Base-by-base conservation (phyloP, 164 flowering plant species). In the Tinospora cordifolia region DNA sequence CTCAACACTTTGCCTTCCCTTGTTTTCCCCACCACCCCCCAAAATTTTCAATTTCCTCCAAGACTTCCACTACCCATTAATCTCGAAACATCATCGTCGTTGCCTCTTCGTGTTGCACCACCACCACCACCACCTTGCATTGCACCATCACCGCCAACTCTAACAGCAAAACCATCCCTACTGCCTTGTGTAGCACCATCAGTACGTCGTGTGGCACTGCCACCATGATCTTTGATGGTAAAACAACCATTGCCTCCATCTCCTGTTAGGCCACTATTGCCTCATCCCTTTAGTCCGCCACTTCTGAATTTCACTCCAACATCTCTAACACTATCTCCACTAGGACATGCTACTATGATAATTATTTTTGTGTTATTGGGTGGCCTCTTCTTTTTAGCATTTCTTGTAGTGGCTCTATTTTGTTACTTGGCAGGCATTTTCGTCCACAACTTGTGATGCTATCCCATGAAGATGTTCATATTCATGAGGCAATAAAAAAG, bases 391-490 rank as follows among this genome's bases (percentile, higher is more conserved):
- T 82, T 87, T 73, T 82, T 87, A 5, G 89, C 89, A 67, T 83
- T 84, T 70, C 83, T 87, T 40, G 62, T 87, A 0, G 82, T 77
- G 25, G 88, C 85, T 60, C 75, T 90, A 22, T 85, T 79, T 71
- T 88, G 89, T 77, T 87, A 0, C 79, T 77, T 2, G 92, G 92
- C 12, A 87, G 88, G 19, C 83, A 82, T 65, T 94, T 94, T 24
- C 64, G 96, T 24, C 64, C 71, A 5, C 70, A 85, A 70, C 69
- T 77, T 6, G 83, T 86, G 27, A 36, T 81, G 11, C 64, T 82
- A 14, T 62, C 82, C 1, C n/a, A 82, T 2, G 91, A 86, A 15
- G 86, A 86, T 14, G 87, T 82, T n/a, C 80, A 76, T 64, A 62
- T 84, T 47, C 80, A 84, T 38, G 86, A 84, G 75, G 82, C 72